phyloP scores from a whole-genome alignment of 352 stramenopile genomes.

The Phytophthora brassicae region DNA sequence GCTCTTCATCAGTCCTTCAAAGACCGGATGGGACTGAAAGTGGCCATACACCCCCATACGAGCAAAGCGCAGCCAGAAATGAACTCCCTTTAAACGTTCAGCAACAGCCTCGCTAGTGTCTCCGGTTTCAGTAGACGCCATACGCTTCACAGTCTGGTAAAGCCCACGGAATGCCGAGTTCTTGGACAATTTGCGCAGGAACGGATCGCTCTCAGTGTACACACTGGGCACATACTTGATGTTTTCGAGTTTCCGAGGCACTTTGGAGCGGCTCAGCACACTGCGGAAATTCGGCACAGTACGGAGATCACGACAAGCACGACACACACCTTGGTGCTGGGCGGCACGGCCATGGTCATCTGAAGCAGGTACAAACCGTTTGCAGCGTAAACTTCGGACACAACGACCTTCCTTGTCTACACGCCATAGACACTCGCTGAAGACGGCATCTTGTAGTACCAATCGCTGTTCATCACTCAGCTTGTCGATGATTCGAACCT shows the following conservation, averaged over 20 bases:
- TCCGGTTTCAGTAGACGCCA: slow-evolving; percentile 10
- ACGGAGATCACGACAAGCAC: slow-evolving; percentile 67
- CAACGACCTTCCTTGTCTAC: slow-evolving; percentile 76
- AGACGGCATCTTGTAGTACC: slow-evolving; percentile 70
- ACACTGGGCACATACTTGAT: slow-evolving; percentile 77
- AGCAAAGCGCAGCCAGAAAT: slow-evolving; percentile 75
- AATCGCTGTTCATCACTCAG: slow-evolving; percentile 53
- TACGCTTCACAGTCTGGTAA: slow-evolving; percentile 60
- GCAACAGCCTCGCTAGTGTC: slow-evolving; percentile 14
- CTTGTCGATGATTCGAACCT: slow-evolving; percentile 67
- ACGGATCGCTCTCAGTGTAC: slow-evolving; percentile 79
- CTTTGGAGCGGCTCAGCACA: slow-evolving; percentile 68
- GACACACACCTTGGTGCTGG: slow-evolving; percentile 50
- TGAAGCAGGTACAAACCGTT: slow-evolving; percentile 41
- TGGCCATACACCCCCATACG: slow-evolving; percentile 73
- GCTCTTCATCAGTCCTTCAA: slow-evolving; percentile 76
- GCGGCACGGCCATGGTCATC: slow-evolving; percentile 18
- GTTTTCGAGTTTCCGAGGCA: slow-evolving; percentile 74
- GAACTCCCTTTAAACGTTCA: slow-evolving; percentile 39
- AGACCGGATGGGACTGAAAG: slow-evolving; percentile 70
- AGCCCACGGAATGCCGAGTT: slow-evolving; percentile 70
- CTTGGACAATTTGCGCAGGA: slow-evolving; percentile 78
- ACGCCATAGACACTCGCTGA: slow-evolving; percentile 79
- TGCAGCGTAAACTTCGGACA: slow-evolving; percentile 73
- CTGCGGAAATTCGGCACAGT: slow-evolving; percentile 77